phyloP scores from a whole-genome alignment of 345 rosid genomes.

The Theobroma cacao region DNA sequence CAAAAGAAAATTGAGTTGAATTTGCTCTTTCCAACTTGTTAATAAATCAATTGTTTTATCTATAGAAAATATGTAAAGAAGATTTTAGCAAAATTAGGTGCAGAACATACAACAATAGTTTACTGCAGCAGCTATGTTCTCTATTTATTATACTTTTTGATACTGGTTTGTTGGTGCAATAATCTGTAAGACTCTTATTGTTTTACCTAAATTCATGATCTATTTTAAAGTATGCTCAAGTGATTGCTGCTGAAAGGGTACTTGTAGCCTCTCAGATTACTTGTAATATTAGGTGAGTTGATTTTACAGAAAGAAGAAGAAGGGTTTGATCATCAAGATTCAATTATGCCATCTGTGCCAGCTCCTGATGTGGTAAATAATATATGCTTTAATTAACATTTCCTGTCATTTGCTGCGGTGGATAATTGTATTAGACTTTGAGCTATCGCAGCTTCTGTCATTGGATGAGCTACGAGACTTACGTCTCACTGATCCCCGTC shows the following conservation, averaged over 20 bases:
- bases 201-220: not conserved
- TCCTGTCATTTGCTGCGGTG: constrained; percentile 15
- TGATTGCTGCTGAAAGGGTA: not conserved
- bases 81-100: not conserved
- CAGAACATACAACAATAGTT: not conserved
- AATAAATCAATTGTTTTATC: not conserved
- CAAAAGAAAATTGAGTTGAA: not conserved
- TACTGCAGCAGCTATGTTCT: not conserved
- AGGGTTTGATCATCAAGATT: constrained; percentile 79
- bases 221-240: not conserved
- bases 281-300: constrained; percentile 9
- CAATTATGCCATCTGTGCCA: constrained; percentile 65
- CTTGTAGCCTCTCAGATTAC: not conserved
- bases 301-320: constrained; percentile 59
- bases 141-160: not conserved
- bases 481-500: constrained; percentile 80
- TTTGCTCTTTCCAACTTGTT: not conserved
- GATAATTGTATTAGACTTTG: constrained; percentile 15
- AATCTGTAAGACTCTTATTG: not conserved
- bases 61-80: not conserved
- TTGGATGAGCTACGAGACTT: constrained; percentile 79
- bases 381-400: constrained; percentile 9
- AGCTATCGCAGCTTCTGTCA: constrained; percentile 70
- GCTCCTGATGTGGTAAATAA: constrained; percentile 71
- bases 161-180: not conserved